Evolutionary conservation across 768 basidiomycete genomes (phyloP), one percentile per base, ranked within the genome.

Genomic region (Cubamyces sp.): DNA sequence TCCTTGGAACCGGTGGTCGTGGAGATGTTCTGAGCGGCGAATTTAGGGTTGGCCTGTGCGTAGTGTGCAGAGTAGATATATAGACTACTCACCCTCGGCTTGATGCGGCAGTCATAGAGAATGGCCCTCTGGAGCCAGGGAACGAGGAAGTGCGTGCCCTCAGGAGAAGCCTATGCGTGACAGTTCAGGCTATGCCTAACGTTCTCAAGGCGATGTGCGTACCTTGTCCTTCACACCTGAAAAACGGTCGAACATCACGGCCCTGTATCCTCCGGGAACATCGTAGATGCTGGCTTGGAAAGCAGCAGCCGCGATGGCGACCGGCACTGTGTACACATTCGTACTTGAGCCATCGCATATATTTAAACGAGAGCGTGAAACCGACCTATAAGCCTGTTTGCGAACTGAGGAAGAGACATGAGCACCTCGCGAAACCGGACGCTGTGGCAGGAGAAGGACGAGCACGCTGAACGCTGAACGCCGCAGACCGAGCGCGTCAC

Each of bases 1-100:
- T 99, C 95, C 74, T 98, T 98, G 11, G 96, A 98, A 37, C 97
- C 97, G 23, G 97, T 98, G 1, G 92, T 97, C 2, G 97, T 98
- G n/a, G 92, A 95, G 59, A 98, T 98, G 72, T 97, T 97, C 93
- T 96, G 65, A 60, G 55, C 47, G 66, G 8, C 28, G n/a, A 34
- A 34, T 11, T 1, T 7, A 5, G 11, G 11, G 34, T 30, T 26
- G 65, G 53, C 51, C 40, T 1, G 49, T 65, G 34, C 9, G 11
- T 28, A 41, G 45, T 14, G 11, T 25, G 5, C 19, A 9, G 23
- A 12, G 23, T 1, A 9, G 46, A 12, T 11, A 25, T 47, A 14
- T 4, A 26, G 41, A 39, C 25, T 21, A 9, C 57, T 59, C 67
- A 94, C 95, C 70, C 96, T 82, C 49, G 96, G 96, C 76, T 98